Evolutionary conservation across 2,329 filamentous ascomycete species (phyloP).

Genomic region (Tympanopsis confertula): DNA sequence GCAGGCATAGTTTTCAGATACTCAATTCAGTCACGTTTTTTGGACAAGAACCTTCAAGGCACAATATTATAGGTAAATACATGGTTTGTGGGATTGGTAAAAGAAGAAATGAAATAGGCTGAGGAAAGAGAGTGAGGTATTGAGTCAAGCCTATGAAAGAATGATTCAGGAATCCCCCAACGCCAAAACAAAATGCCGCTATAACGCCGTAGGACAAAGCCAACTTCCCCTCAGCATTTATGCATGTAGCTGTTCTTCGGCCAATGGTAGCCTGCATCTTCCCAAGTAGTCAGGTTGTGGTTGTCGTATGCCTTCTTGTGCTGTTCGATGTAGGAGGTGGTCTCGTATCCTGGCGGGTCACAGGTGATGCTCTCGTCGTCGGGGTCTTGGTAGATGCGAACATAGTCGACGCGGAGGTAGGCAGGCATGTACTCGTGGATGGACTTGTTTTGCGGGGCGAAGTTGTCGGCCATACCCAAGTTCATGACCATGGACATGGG

Average conservation of each 20-base stretch:
- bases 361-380: constrained; percentile 48
- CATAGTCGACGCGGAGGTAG: constrained; percentile 57
- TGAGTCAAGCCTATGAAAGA: too few species aligned
- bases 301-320: constrained; percentile 53
- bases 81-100: too few species aligned
- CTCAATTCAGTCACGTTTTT: too few species aligned
- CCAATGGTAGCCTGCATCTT: constrained; percentile 41
- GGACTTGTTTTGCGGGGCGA: constrained; percentile 47
- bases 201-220: too few species aligned
- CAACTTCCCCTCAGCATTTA: constrained; percentile 33
- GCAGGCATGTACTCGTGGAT: constrained; percentile 44
- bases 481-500: constrained; percentile 59
- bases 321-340: constrained; percentile 52
- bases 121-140: too few species aligned
- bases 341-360: constrained; percentile 55
- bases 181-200: too few species aligned
- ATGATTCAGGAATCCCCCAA: too few species aligned
- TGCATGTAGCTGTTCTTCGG: constrained; percentile 51
- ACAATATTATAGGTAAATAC: too few species aligned
- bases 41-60: too few species aligned
- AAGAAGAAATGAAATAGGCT: too few species aligned
- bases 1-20: too few species aligned
- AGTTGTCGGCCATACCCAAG: constrained; percentile 58
- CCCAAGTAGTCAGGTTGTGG: constrained; percentile 53
- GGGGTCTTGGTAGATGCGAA: constrained; percentile 59